Base-by-base conservation (phyloP, 2,329 filamentous ascomycete species). In the Aspergillus uvarum region DNA sequence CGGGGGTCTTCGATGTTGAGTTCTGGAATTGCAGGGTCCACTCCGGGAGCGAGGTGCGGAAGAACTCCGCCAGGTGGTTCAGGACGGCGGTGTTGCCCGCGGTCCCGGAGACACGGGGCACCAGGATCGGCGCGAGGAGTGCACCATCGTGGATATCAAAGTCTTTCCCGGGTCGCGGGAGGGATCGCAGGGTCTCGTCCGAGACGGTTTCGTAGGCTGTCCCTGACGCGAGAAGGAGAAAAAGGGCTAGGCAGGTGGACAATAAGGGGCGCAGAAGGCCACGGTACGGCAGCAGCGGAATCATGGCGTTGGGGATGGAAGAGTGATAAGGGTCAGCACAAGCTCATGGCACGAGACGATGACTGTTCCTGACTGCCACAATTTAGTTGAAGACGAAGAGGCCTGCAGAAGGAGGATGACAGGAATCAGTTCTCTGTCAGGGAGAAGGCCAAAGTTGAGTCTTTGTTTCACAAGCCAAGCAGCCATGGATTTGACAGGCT, bases 11-110 rank as follows among this genome's bases (percentile, higher is more conserved):
- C 29, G 88, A 85, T 0, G 91, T 94, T n/a, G 90, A 92, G 77
- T 98, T 98, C 72, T 99, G 94, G 78, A 91, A 91, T 51, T 88
- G 83, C 48, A 96, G 74, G 5, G 80, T 83, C 95, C 95, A 99
- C 38, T 85, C 79, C 1, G 94, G 92, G 22, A 98, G 85, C 19
- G 87, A 80, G 5, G 80, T 81, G 53, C 77, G 77, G 78, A 98
- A 96, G 83, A 95, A 98, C 73, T 89, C 80, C 70, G 88, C 85
- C 70, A 99, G 92, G 77, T 98, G 94, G 48, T 86, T 82, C 67
- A 95, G 89, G 3, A 90, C 91, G 55, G 83, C 83, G 16, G 78
- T 74, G 14, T 89, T 91, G 29, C 92, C 92, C 1, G 87, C 82
- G 1, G 92, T 96, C 16, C 93, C 95, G 6, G 95, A 91, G 0